Evolutionary conservation across 192 early-diverging fungal genomes (phyloP).

Genomic region (Dimargaris verticillata): DNA sequence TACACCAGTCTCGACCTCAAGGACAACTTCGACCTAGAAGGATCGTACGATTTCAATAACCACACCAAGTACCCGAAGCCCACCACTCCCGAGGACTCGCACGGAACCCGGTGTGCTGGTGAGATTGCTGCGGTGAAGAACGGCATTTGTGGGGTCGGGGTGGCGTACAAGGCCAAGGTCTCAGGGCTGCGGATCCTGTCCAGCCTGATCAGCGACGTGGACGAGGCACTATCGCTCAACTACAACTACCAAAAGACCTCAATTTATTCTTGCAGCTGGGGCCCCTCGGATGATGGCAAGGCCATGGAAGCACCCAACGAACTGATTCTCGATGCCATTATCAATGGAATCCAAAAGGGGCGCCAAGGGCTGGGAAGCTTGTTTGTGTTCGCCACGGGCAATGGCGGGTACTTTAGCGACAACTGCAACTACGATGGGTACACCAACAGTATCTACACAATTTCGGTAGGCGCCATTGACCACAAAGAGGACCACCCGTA

Average conservation of each 20-base stretch:
- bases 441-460: constrained; percentile 89
- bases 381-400: constrained; percentile 89
- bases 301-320: constrained; percentile 70
- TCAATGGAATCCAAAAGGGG: constrained; percentile 73
- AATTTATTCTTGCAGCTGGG: constrained; percentile 96
- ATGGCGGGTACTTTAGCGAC: constrained; percentile 62
- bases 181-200: constrained; percentile 84
- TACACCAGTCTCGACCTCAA: constrained; percentile 64
- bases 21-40: constrained; percentile 74
- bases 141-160: constrained; percentile 82
- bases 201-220: constrained; percentile 72
- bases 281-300: constrained; percentile 75
- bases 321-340: constrained; percentile 66
- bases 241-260: constrained; percentile 75
- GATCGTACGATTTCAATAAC: constrained; percentile 93
- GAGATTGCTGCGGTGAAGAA: constrained; percentile 89
- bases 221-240: constrained; percentile 83
- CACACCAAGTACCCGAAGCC: constrained; percentile 59
- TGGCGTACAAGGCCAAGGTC: constrained; percentile 77
- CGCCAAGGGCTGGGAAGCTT: constrained; percentile 71
- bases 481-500: constrained; percentile 54
- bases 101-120: constrained; percentile 95
- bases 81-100: constrained; percentile 55
- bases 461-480: constrained; percentile 81
- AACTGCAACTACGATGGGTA: constrained; percentile 97